Conservation (phyloP, 805 yeast species). For the Wickerhamiella galacta region DNA sequence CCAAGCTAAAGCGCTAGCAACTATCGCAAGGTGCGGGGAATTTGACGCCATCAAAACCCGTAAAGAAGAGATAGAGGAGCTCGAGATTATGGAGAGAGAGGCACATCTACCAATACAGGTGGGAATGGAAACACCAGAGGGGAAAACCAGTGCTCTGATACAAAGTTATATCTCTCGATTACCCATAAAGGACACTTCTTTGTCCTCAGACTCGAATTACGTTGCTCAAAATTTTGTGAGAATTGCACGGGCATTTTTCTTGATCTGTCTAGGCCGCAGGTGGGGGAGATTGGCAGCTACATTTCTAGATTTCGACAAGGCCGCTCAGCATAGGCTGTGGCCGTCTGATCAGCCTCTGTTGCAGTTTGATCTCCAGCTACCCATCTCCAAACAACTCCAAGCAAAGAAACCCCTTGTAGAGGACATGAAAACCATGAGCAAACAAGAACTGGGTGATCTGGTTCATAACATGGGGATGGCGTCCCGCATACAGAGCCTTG, state of each 20-base stretch:
- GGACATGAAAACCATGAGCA: slow-evolving; percentile 50
- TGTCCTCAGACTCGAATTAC: slow-evolving; percentile 73
- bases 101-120: slow-evolving; percentile 36
- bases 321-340: slow-evolving; percentile 78
- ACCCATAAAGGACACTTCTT: slow-evolving; percentile 55
- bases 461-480: slow-evolving; percentile 77
- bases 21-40: slow-evolving; percentile 84
- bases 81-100: slow-evolving; percentile 40
- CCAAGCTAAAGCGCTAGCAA: slow-evolving; percentile 79
- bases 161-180: slow-evolving; percentile 80
- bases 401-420: slow-evolving; percentile 38
- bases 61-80: slow-evolving; percentile 70
- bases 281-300: slow-evolving; percentile 77
- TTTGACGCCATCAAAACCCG: slow-evolving; percentile 80
- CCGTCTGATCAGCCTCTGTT: slow-evolving; percentile 75
- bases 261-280: slow-evolving; percentile 71
- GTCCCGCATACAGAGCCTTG: slow-evolving; percentile 34
- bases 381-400: slow-evolving; percentile 42
- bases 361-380: slow-evolving; percentile 48
- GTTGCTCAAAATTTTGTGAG: slow-evolving; percentile 93
- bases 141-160: slow-evolving; percentile 71
- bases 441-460: slow-evolving; percentile 72
- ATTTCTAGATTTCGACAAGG: slow-evolving; percentile 66
- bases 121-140: slow-evolving; percentile 58
- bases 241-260: slow-evolving; percentile 77